Percentiles rank a stretch among this genome's conserved stretches.
Evolutionary conservation across 108 stramenopile species (phyloP).

Genomic region (Nitzschia sp.): DNA sequence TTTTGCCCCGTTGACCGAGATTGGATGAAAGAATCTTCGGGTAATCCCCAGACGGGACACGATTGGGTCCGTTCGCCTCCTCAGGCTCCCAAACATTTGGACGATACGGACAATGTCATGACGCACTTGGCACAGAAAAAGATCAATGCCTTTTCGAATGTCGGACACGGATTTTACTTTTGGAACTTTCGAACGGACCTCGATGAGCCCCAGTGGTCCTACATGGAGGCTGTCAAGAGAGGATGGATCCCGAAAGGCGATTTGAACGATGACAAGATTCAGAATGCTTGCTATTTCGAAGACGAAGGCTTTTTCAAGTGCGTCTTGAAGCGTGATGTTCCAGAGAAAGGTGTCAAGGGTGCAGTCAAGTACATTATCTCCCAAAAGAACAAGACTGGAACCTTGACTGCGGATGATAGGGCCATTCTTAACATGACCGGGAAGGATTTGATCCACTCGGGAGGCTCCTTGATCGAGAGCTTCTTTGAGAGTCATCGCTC

Average conservation of each 20-base stretch:
- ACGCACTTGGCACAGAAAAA: slow-evolving; percentile 75
- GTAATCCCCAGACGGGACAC: slow-evolving; percentile 54
- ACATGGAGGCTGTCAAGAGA: slow-evolving; percentile 66
- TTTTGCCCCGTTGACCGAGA: slow-evolving; percentile 81
- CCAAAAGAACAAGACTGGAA: slow-evolving; percentile 20
- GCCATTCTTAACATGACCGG: slow-evolving; percentile 48
- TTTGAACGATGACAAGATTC: slow-evolving; percentile 57
- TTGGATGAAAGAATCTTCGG: slow-evolving; percentile 73
- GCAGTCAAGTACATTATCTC: slow-evolving; percentile 53
- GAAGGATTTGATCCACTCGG: slow-evolving; percentile 53
- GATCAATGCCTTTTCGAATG: slow-evolving; percentile 75
- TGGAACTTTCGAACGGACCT: slow-evolving; percentile 95
- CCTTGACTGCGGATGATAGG: slow-evolving; percentile 11
- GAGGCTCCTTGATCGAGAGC: slow-evolving; percentile 43
- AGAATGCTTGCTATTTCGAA: slow-evolving; percentile 61
- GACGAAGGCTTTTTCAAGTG: slow-evolving; percentile 60
- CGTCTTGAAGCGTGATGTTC: slow-evolving; percentile 48
- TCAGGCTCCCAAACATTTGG: slow-evolving; percentile 57
- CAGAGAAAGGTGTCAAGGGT: slow-evolving; percentile 42
- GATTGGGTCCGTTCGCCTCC: slow-evolving; percentile 74
- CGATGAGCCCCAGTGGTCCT: slow-evolving; percentile 84
- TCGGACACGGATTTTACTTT: slow-evolving; percentile 90
- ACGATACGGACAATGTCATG: slow-evolving; percentile 84
- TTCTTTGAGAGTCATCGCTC: slow-evolving; percentile 57
- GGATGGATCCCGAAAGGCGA: slow-evolving; percentile 83